These are phyloP conservation scores for Odonthalia washingtoniensis DNA, from an alignment of 31 red algal genomes.

Conservation along the genomic window DNA sequence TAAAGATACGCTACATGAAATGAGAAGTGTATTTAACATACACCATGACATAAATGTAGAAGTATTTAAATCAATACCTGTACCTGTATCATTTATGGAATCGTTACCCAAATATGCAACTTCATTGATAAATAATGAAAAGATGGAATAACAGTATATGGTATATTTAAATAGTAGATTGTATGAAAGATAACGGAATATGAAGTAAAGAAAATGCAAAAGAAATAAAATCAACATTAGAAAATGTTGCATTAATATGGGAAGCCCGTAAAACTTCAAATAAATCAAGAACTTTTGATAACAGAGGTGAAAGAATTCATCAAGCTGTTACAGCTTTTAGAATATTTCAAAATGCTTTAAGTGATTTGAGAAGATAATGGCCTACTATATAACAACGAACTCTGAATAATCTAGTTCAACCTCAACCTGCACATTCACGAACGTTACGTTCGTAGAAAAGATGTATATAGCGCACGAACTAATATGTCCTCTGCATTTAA, in stretches of 20 bases:
- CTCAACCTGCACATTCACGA: too few relatives aligned
- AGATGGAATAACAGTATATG: conserved; percentile 73
- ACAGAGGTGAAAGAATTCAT: conserved; percentile 74
- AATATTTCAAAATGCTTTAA: conserved; percentile 75
- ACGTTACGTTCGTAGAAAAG: too few relatives aligned
- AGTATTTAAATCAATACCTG: too few relatives aligned
- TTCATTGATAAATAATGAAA: conserved; percentile 76
- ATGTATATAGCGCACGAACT: too few relatives aligned
- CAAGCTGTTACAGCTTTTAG: conserved; percentile 80
- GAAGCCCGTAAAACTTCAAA: conserved; percentile 81
- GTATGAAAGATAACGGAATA: too few relatives aligned
- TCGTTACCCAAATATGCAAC: conserved; percentile 75
- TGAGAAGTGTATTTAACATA: conserved; percentile 75
- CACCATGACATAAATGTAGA: conserved; percentile 88
- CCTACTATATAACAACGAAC: too few relatives aligned
- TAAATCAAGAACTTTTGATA: conserved; percentile 82
- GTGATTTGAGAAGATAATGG: conserved; percentile 78
- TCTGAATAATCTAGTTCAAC: too few relatives aligned
- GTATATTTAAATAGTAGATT: too few relatives aligned
- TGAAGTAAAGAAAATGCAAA: too few relatives aligned
- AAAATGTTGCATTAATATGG: too few relatives aligned
- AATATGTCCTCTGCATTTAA: too few relatives aligned
- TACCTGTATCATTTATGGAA: conserved; percentile 74
- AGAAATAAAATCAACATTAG: too few relatives aligned
- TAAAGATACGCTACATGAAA: conserved; percentile 62